Evolutionary conservation across 1,139 yeast genomes (phyloP), one percentile per base, ranked within the genome.

Genomic region (Candida mesenterica): DNA sequence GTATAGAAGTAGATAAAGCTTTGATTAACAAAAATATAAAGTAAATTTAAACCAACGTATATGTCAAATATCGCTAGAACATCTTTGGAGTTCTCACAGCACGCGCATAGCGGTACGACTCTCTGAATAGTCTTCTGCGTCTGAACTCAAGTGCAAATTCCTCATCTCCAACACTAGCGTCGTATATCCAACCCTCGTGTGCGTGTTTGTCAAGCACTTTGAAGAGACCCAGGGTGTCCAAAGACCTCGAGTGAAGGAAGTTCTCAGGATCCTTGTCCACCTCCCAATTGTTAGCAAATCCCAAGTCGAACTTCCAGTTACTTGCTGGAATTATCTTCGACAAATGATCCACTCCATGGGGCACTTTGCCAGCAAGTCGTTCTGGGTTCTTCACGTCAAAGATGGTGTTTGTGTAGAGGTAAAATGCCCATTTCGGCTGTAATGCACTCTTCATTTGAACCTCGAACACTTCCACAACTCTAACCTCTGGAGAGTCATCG

Each of bases 391-490:
- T 57, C 7, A 60, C 54, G 37, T 77, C 82, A 56, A 82, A 89
- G 0, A 80, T 56, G 2, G 51, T 50, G 31, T 54, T 58, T 26
- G 68, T 44, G 39, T 65, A 70, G 24, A 57, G 50, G 38, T 57
- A 59, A 29, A 62, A 60, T 9, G 57, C 68, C 86, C 94, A 89
- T 27, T 70, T 65, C 4, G 72, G 62, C 3, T 79, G 77, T 3
- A 84, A 72, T 12, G 79, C 65, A 24, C 83, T 83, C 48, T 74
- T 83, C 35, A 72, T 68, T 52, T 86, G 85, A 19, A 89, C 67
- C 56, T 88, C 96, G 54, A 71, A 89, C 1, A 89, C 65, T 51
- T 88, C 95, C 5, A 86, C 90, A 10, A 68, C 57, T 36, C 72
- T 63, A 0, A 72, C 65, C 33, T 81, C 82, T 0, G 87, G 82